These are phyloP conservation scores for Talaromyces sp. DNA, from an alignment of 2,329 filamentous ascomycete species.

Conservation along the genomic window DNA sequence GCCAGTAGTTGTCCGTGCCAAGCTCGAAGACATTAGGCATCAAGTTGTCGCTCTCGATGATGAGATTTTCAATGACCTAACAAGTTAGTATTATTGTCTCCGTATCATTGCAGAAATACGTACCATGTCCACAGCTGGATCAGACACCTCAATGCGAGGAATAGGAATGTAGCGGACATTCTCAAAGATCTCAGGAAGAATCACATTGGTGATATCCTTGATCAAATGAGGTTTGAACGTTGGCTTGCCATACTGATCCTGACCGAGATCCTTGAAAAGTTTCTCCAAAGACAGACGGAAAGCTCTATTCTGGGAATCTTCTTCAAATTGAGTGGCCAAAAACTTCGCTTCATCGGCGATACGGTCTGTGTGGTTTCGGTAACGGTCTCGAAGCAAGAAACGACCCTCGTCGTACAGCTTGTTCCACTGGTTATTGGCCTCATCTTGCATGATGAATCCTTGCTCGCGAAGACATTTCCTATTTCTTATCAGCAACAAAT, in stretches of 20 bases:
- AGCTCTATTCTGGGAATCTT: conserved; percentile 78
- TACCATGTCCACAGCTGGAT: conserved; percentile 73
- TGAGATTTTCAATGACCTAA: conserved; percentile 81
- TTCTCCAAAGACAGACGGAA: conserved; percentile 75
- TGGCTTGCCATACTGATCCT: conserved; percentile 77
- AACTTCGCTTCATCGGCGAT: conserved; percentile 89
- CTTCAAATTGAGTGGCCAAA: conserved; percentile 80
- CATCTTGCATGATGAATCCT: conserved; percentile 83
- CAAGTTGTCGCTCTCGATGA: conserved; percentile 94
- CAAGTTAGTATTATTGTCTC: not conserved
- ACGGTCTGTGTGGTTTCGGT: conserved; percentile 78
- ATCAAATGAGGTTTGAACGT: conserved; percentile 89
- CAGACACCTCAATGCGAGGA: conserved; percentile 88
- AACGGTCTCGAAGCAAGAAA: conserved; percentile 83
- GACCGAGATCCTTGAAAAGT: conserved; percentile 86
- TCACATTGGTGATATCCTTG: conserved; percentile 83
- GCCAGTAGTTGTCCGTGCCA: conserved; percentile 88
- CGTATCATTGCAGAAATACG: conserved; percentile 16
- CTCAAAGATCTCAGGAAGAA: conserved; percentile 78
- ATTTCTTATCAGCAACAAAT: conserved; percentile 13
- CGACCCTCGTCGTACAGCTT: conserved; percentile 78
- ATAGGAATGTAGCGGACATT: conserved; percentile 86
- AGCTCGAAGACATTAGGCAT: conserved; percentile 90
- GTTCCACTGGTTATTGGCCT: conserved; percentile 77
- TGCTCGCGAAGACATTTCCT: conserved; percentile 79